A percentile compares a stretch with the other conserved stretches of the same genome.
These are phyloP conservation scores for Apophysomyces trapeziformis DNA, from an alignment of 371 early-diverging fungal genomes.

Conservation along the genomic window DNA sequence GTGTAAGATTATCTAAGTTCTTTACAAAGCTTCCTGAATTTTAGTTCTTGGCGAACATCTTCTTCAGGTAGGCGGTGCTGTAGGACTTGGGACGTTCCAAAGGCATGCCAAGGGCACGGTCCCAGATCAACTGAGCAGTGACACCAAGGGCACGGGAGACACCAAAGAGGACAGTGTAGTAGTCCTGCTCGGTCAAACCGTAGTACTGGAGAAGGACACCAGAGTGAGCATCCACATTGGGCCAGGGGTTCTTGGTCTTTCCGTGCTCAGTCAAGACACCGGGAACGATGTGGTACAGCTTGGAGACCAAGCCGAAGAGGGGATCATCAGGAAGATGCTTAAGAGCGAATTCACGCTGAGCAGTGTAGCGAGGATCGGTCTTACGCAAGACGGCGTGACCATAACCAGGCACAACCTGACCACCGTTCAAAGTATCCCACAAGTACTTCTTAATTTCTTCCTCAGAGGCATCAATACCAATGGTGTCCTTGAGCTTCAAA, in stretches of 20 bases:
- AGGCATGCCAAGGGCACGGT: constrained; percentile 94
- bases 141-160: constrained; percentile 97
- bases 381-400: constrained; percentile 98
- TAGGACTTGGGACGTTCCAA: constrained; percentile 96
- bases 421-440: constrained; percentile 94
- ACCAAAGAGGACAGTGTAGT: constrained; percentile 99
- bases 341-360: constrained; percentile 98
- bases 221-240: constrained; percentile 99
- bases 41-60: constrained; percentile 70
- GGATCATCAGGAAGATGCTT: constrained; percentile 97
- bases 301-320: constrained; percentile 94
- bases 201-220: constrained; percentile 97
- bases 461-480: constrained; percentile 88
- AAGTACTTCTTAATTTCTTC: constrained; percentile 95
- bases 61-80: constrained; percentile 84
- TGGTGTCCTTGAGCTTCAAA: constrained; percentile 87
- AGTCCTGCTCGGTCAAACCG: constrained; percentile 97
- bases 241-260: constrained; percentile 99
- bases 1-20: not conserved
- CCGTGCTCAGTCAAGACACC: constrained; percentile 97
- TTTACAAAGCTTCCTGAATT: constrained; percentile 15
- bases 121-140: constrained; percentile 94
- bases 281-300: constrained; percentile 96
- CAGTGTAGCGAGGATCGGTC: constrained; percentile 97
- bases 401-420: constrained; percentile 98